A percentile compares a stretch with the other conserved stretches of the same genome.
Conservation (phyloP, 2,329 filamentous ascomycete genomes). For the Didymella glomerata region DNA sequence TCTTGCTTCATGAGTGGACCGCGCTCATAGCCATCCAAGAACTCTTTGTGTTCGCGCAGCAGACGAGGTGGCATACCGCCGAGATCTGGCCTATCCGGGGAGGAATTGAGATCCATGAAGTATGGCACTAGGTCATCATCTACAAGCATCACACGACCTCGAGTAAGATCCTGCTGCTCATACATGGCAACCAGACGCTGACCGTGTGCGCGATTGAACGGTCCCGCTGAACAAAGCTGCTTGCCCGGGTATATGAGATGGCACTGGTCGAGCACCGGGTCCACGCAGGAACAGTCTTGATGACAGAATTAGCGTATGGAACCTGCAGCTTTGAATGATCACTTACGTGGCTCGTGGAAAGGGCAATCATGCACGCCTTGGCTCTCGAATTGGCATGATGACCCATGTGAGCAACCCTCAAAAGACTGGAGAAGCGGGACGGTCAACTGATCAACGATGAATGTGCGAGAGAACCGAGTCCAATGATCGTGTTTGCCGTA, state of each 20-base stretch:
- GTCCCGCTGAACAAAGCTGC: constrained; percentile 24
- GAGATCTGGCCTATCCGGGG: not conserved
- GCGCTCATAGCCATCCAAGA: constrained; percentile 12
- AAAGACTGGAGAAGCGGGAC: constrained; percentile 13
- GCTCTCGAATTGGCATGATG: constrained; percentile 27
- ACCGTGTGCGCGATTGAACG: constrained; percentile 33
- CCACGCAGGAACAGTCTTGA: constrained; percentile 27
- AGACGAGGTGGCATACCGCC: constrained; percentile 25
- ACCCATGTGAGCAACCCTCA: constrained; percentile 15
- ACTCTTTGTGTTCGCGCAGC: constrained; percentile 23
- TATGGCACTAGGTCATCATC: constrained; percentile 32
- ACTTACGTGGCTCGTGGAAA: constrained; percentile 33
- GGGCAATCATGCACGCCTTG: constrained; percentile 33
- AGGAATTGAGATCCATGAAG: constrained; percentile 10
- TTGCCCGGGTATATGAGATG: constrained; percentile 30
- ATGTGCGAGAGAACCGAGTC: constrained; percentile 23
- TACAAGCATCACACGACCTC: constrained; percentile 36
- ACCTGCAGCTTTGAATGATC: not conserved
- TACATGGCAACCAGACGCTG: constrained; percentile 32
- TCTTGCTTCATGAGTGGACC: constrained; percentile 32
- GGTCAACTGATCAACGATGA: constrained; percentile 31
- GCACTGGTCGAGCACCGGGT: constrained; percentile 32
- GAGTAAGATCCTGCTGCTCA: constrained; percentile 25
- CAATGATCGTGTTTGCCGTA: constrained; percentile 34
- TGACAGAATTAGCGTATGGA: not conserved